Evolutionary conservation across 306 rosid genomes (phyloP), one percentile per base, ranked within the genome.

Genomic region (Calophaca sinica): DNA sequence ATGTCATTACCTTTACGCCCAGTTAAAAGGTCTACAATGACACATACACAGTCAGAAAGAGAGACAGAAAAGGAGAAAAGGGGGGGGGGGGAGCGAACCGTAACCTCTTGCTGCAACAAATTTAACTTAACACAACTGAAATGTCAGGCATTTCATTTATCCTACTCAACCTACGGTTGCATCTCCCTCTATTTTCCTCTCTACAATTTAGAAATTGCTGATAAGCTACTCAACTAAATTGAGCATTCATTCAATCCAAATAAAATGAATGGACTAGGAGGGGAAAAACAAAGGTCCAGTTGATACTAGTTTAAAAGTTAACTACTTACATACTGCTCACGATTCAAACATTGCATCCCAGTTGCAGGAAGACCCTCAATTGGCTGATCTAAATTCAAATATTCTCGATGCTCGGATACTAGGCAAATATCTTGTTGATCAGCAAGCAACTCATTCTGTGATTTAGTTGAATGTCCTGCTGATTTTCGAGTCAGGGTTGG

Each of bases 281-380:
- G 26, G 26, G 1, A 20, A 20, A 20, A 20, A 20, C 26, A 20
- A 20, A 20, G 26, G 26, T n/a, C 26, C 26, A 20, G 26, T 20
- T 20, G 26, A 20, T 20, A 20, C 26, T 20, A 0, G 26, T 20
- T 20, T 20, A 20, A 20, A 20, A 20, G 26, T 20, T 20, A 20
- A 20, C 81, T 76, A 78, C 89, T 81, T 80, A 82, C 89, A 61
- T n/a, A 53, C 35, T 65, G 76, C 26, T 49, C 70, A 26, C 53
- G 69, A 75, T 62, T 74, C 61, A 0, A 73, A 60, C 62, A 3
- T 38, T 55, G 78, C 81, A 58, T 49, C 36, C 44, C 70, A 38
- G 44, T 55, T 45, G 32, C 73, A 42, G 55, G 76, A 74, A 73
- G 77, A 58, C 77, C 8, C 20, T 31, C 78, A 73, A 52, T 49